Evolutionary conservation across 163 green algal genomes (phyloP).

Genomic region (Coccomyxa subellipsoidea): DNA sequence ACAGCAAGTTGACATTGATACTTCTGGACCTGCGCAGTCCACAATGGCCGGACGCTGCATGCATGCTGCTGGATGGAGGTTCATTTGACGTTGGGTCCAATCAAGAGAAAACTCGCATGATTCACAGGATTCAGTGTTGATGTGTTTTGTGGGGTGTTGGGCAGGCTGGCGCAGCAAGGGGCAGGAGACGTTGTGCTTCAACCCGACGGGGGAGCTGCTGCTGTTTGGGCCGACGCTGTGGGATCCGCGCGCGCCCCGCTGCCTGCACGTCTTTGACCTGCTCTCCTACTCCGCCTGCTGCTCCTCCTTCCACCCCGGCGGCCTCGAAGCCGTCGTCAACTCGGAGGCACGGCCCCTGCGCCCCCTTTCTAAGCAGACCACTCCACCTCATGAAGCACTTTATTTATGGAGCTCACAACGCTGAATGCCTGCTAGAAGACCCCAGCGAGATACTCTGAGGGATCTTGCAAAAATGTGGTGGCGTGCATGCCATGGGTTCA

Average conservation of each 20-base stretch:
- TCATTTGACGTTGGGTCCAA: too few relatives aligned
- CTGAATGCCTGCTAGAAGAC: too few relatives aligned
- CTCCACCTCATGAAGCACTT: too few relatives aligned
- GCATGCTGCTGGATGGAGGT: too few relatives aligned
- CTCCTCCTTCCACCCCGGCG: constrained; percentile 57
- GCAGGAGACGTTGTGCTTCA: constrained; percentile 46
- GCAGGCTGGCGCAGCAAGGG: background rate
- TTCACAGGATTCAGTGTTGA: background rate
- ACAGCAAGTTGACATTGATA: too few relatives aligned
- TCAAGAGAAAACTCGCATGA: background rate
- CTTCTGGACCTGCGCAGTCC: too few relatives aligned
- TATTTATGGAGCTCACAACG: too few relatives aligned
- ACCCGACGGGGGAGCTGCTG: constrained; percentile 49
- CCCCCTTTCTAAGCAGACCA: too few relatives aligned
- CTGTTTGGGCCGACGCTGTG: constrained; percentile 69
- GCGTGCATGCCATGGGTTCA: too few relatives aligned
- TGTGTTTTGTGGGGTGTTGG: background rate
- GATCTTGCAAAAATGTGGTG: too few relatives aligned
- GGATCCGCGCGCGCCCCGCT: constrained; percentile 45
- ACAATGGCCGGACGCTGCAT: background rate
- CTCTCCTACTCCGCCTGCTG: constrained; percentile 47
- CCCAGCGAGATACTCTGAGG: too few relatives aligned
- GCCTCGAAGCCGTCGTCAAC: constrained; percentile 53
- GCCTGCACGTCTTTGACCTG: constrained; percentile 69
- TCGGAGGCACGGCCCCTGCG: constrained; percentile 30